Evolutionary conservation across 106 monocot genomes (phyloP).

Genomic region (Alisma plantagoaquatica): DNA sequence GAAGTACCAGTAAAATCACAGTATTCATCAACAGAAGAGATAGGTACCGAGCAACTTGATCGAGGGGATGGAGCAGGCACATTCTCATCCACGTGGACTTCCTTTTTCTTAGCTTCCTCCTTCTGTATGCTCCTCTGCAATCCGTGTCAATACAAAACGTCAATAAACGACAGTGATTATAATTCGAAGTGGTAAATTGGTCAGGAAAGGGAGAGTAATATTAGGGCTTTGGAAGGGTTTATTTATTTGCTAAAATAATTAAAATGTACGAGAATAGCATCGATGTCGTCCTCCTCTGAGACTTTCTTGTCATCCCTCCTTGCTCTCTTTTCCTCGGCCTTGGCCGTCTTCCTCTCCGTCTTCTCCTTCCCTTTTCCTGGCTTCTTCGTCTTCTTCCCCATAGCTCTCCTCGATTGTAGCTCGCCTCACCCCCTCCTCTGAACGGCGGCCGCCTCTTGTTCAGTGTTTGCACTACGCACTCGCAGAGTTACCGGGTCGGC

Average conservation of each 20-base stretch:
- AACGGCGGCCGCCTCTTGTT: not conserved
- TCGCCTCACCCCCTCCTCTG: not conserved
- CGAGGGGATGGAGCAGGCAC: conserved; percentile 87
- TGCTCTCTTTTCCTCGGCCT: conserved; percentile 83
- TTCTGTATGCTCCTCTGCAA: conserved; percentile 79
- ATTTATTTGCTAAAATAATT: no score
- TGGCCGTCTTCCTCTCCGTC: conserved; percentile 94
- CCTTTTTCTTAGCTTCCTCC: conserved; percentile 99
- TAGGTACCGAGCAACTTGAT: conserved; percentile 74
- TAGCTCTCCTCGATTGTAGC: conserved; percentile 9
- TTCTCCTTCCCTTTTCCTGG: conserved; percentile 94
- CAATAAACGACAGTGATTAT: not conserved
- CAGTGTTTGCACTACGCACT: not conserved
- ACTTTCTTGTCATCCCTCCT: conserved; percentile 78
- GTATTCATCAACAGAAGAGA: no score
- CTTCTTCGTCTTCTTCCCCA: conserved; percentile 99
- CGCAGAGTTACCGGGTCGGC: not conserved
- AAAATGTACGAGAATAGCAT: conserved; percentile 69
- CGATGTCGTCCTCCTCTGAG: conserved; percentile 94
- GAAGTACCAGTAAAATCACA: no score
- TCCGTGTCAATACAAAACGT: not conserved
- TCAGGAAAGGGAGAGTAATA: no score
- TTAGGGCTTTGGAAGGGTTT: not conserved
- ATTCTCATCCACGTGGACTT: conserved; percentile 87
- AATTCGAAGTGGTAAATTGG: not conserved